Evolutionary conservation across 805 yeast genomes (phyloP), one percentile per base, ranked within the genome.

Genomic region (Yamadazyma insecticola): DNA sequence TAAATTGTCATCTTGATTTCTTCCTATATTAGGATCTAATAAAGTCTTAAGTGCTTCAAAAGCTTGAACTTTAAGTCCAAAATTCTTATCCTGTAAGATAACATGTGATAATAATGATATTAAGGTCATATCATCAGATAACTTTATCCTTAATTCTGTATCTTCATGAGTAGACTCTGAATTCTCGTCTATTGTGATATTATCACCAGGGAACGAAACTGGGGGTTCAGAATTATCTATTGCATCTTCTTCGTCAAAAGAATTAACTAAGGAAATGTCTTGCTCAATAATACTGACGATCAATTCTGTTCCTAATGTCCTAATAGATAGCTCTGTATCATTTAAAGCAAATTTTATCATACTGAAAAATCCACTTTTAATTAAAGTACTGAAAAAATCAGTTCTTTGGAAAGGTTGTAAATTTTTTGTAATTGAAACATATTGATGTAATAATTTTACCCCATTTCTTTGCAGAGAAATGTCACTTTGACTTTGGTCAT

Each of bases 261-360:
- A 48, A 43, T 60, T 68, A 22, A 85, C 76, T 24, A 84, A 54
- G 11, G 77, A 55, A 7, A 84, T 79, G 48, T 88, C 96, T 44
- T 84, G 90, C 37, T 89, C 96, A 16, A 89, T 80, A 4, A 88
- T 78, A 1, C 87, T 66, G 6, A 84, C 82, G 11, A 89, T 72
- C 6, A 86, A 58, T 49, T 90, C 97, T 0, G 92, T 79, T 0
- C 95, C 94, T 14, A 83, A 50, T 2, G 79, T 76, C 34, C 90
- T 64, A 7, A 76, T 68, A 4, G 65, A 63, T 23, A 63, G 53
- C 2, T 57, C 56, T 1, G 58, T 51, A 43, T 76, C 80, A 16
- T 65, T 62, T 32, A 90, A 67, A 0, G 96, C 90, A 64, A 76
- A 87, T 23, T 72, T 70, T 15, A 90, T 63, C 57, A 85, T 74